Percentiles rank a stretch among this genome's conserved stretches.
These are phyloP conservation scores for Cercospora sp. DNA, from an alignment of 2,329 filamentous ascomycete genomes.

Conservation along the genomic window DNA sequence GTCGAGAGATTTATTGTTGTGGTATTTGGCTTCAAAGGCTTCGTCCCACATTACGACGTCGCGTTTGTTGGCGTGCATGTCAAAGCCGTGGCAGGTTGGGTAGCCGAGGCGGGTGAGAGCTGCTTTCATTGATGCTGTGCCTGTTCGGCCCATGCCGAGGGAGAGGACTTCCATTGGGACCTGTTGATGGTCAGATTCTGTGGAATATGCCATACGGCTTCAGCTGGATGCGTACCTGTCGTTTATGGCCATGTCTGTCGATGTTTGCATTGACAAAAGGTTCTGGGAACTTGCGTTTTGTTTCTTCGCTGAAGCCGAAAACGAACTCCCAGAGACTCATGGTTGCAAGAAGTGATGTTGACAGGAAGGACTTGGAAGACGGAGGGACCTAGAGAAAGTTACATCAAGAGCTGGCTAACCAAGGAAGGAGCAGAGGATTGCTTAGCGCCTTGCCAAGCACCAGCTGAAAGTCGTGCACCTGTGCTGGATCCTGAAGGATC, in stretches of 20 bases:
- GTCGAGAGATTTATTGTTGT: slow-evolving; percentile 11
- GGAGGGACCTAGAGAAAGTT: neutral
- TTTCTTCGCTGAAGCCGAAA: slow-evolving; percentile 25
- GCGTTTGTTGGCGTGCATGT: slow-evolving; percentile 51
- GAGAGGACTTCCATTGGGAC: slow-evolving; percentile 30
- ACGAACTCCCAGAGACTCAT: slow-evolving; percentile 20
- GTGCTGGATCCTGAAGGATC: neutral
- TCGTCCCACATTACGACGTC: slow-evolving; percentile 68
- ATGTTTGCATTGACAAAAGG: slow-evolving; percentile 63
- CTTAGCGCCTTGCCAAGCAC: neutral
- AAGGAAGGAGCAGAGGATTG: neutral
- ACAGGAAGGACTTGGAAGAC: neutral
- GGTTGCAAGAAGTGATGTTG: neutral
- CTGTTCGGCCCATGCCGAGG: slow-evolving; percentile 30
- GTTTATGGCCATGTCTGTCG: slow-evolving; percentile 54
- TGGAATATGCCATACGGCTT: neutral
- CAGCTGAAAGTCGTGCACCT: neutral
- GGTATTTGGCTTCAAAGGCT: slow-evolving; percentile 57
- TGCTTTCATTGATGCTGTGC: slow-evolving; percentile 28
- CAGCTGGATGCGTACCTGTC: neutral
- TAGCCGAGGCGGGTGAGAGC: slow-evolving; percentile 27
- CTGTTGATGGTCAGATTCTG: slow-evolving; percentile 45
- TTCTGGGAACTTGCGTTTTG: slow-evolving; percentile 34
- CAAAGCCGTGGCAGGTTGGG: slow-evolving; percentile 28
- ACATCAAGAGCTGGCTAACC: neutral